Evolutionary conservation across 257 asterid species (phyloP), one percentile per base, ranked within the genome.

Genomic region (Eucommia ulmoides): DNA sequence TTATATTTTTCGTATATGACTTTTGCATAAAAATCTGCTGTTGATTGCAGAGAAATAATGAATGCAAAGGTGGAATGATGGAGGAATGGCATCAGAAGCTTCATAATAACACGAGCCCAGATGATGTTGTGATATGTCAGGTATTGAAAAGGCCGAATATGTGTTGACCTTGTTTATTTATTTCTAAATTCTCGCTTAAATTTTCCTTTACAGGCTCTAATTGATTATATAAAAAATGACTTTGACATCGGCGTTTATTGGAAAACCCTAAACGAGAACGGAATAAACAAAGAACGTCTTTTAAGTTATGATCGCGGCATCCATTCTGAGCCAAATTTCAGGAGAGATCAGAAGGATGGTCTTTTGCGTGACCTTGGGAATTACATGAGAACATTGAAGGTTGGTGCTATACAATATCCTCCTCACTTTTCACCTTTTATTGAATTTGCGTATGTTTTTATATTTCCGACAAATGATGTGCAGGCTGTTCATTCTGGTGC

Each of bases 401-500:
- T 88, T 62, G 52, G 66, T 52, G 18, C 45, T 38, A 51, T 46
- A 18, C n/a, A 42, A 19, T 42, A 16, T 8, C 15, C 19, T 42
- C n/a, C 19, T 42, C 21, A 42, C 8, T 42, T 42, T 42, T 16
- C 19, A 2, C 2, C 4, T 42, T 16, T 29, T 29, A n/a, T n/a
- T n/a, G n/a, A n/a, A 12, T 29, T 29, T 29, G 38, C 7, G 12
- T 5, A 29, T 29, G 38, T 29, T 5, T 29, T 29, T 29, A 5
- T 7, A 5, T 29, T 29, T 29, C 38, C 38, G 12, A 29, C 7
- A 29, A 12, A 29, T 5, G 38, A 21, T 23, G 21, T 70, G 73
- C 84, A 91, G 99, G 99, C 99, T n/a, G 99, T 91, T 69, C 99
- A 91, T 79, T 91, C 99, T 65, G 99, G 99, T 22, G 97, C 99